Base-by-base conservation (phyloP, 2,329 filamentous ascomycete species). In the Myotisia sp. region DNA sequence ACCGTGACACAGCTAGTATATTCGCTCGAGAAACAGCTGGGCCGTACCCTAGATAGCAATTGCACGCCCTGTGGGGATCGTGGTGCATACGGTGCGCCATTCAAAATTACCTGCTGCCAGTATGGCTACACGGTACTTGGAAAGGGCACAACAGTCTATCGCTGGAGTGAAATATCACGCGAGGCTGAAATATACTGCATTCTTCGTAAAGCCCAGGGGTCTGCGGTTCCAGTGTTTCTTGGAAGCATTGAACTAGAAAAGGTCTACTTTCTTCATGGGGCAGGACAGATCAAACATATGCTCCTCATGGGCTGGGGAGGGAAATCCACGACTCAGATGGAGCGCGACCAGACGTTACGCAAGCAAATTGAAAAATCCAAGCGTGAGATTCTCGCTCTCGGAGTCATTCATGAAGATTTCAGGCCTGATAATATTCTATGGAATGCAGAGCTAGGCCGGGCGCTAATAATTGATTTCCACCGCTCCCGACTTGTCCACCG, bases 61-160 rank as follows among this genome's bases (percentile, higher is more conserved):
- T 45, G 40, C 34, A 33, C 38, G 28, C 38, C 42, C 17, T 27
- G 47, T 13, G 35, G 39, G 9, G 27, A 34, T 9, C 34, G 38
- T 33, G 45, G 47, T 18, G 28, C 43, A 10, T 39, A 36, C 19
- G 48, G 49, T 8, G 48, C 44, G 6, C 47, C 43, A 17, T 52
- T 53, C 33, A 50, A 50, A 34, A 40, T 54, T 29, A 51, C 44
- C 4, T 52, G 40, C 33, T 12, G 40, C 17, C 34, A 37, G 19
- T 50, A 46, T 34, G 47, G 49, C 4, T 46, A 45, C 18, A 45
- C 43, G 1, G 9, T 45, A 9, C 28, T 54, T 23, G 45, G 39
- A 7, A 47, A 45, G 22, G 41, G 41, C n/a, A 42, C 38, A 6
- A 32, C 29, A 5, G 14, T n/a, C 6, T 16, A 4, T 6, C 40